Base-by-base conservation (phyloP, 352 stramenopile species). In the Phytopythium aichiense region DNA sequence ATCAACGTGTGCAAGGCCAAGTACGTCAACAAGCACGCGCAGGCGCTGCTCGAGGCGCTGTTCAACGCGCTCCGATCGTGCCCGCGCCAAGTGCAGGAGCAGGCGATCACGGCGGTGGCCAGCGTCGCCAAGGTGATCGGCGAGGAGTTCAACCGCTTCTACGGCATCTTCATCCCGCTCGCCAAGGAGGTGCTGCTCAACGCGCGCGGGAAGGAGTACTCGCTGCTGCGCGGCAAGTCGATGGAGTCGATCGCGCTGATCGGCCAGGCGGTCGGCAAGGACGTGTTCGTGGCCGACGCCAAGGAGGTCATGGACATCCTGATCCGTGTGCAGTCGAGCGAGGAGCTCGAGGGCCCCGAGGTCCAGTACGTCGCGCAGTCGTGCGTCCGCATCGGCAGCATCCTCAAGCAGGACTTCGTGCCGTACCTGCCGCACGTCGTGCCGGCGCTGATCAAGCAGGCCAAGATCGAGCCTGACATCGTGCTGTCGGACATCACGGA, bases 161-260 rank as follows among this genome's bases (percentile, higher is more conserved):
- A 95, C 67, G 76, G 86, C 60, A 89, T 95, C 43, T 95, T 95
- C 66, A 95, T 95, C 45, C 87, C 87, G 50, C 71, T 95, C 46
- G 87, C 87, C 42, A 93, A 92, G 72, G 81, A 95, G 61, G 76
- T 95, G 59, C 68, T 95, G 42, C 68, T 89, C 38, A 83, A 94
- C 60, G 85, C 87, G 7, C 62, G 73, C 37, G 86, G 87, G n/a
- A 81, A 82, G 52, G 81, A 92, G 64, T 95, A 89, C 69, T 66
- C 81, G 50, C 71, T 95, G 56, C 67, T 95, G 64, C 84, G 87
- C 55, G 87, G 87, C 61, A 95, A 95, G 66, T 75, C 84, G 28
- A 95, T 95, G 87, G 87, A 95, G 66, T 91, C 84, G 49, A 93
- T 95, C 69, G 87, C 87, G 52, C 68, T 95, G 40, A 94, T 95